Evolutionary conservation across 176 grass and related monocot genomes (phyloP), one percentile per base, ranked within the genome.

Genomic region (Cenchrus purpureus): DNA sequence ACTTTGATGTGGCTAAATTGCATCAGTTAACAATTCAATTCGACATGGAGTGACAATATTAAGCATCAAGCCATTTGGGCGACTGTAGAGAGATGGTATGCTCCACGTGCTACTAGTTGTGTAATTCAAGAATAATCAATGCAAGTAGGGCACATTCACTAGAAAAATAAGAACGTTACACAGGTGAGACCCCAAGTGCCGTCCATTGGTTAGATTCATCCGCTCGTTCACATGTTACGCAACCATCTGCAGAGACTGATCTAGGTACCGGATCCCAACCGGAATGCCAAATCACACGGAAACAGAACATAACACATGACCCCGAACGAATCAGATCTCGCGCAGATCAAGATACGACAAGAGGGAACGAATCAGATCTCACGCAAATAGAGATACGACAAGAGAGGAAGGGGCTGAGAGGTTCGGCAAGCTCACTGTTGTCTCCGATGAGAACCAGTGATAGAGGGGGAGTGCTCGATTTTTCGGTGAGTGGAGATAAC

Each of bases 401-500:
- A 5, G 10, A 54, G 8, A 11, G 49, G 49, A 50, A 11, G 5
- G 49, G 14, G 54, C 12, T 20, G 17, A 14, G 64, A 43, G 79
- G 44, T 45, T 45, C 44, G 44, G 44, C 44, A 1, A 45, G 44
- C 84, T 86, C 84, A 90, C 88, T 84, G 79, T 84, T 90, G 66
- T 90, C 88, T 32, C 88, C 88, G 58, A 90, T 90, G 79, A 90
- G 84, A 34, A 90, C 84, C 25, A 90, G 25, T 25, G 25, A 25
- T 25, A 25, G 25, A 25, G 25, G 25, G 25, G 25, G 25, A 25
- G 25, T 25, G 25, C 25, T 25, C 25, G 25, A 25, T 25, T 25
- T 25, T 25, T 25, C 25, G 25, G 25, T 25, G 25, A 25, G 25
- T 25, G 25, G 25, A 25, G 25, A 25, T 25, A 25, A 25, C 25